Conservation (phyloP, 2,329 filamentous ascomycete species). For the Arthrobotrys entomopaga region DNA sequence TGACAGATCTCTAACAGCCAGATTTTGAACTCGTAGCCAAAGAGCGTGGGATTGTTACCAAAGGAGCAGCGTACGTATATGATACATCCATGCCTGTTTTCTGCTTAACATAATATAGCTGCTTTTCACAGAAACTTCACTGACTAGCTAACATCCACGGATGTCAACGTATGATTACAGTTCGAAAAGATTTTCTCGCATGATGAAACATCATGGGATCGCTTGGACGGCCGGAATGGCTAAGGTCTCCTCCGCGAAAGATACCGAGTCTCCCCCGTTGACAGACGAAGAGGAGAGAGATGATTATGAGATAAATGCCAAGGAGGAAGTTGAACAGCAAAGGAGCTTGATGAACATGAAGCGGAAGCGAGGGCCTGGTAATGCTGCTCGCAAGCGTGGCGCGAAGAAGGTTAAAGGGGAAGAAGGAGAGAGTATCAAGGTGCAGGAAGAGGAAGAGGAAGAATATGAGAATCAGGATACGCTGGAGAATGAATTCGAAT, state of each 20-base stretch:
- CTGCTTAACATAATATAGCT: neutral
- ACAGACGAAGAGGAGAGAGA: constrained; percentile 40
- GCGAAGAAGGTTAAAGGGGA: constrained; percentile 4
- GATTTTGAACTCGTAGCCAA: constrained; percentile 41
- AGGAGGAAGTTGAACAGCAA: constrained; percentile 6
- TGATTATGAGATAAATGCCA: constrained; percentile 1
- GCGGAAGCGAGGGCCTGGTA: constrained; percentile 17
- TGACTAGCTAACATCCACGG: neutral
- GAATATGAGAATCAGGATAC: neutral
- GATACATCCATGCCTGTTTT: neutral
- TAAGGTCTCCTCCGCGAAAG: constrained; percentile 16
- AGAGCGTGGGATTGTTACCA: constrained; percentile 41
- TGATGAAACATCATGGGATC: constrained; percentile 36
- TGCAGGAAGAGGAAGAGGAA: neutral
- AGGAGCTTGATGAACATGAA: constrained; percentile 14
- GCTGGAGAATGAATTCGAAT: neutral
- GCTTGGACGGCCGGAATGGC: neutral
- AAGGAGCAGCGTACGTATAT: constrained; percentile 37
- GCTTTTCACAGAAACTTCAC: neutral
- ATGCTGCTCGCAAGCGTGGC: constrained; percentile 12
- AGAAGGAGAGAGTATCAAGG: neutral
- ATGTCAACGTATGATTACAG: constrained; percentile 4
- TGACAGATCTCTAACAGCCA: constrained; percentile 7
- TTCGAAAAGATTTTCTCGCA: constrained; percentile 22
- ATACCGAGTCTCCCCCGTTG: constrained; percentile 21